phyloP scores from a whole-genome alignment of 345 rosid genomes.

The Isatis tinctoria region DNA sequence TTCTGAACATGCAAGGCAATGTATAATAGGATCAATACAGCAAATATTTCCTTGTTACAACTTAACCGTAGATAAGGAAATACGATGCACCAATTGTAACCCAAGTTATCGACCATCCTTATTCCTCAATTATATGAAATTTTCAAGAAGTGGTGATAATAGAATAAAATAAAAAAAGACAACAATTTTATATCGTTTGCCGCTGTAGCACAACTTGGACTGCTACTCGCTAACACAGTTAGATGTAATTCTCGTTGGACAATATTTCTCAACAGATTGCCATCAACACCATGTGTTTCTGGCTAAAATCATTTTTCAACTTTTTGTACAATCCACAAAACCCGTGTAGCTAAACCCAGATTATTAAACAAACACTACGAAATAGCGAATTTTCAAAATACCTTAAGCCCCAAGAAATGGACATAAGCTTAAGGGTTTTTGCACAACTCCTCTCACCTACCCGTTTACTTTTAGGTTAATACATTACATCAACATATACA shows the following conservation, averaged over 20 bases:
- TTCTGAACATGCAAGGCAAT: no score
- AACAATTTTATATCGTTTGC: background rate
- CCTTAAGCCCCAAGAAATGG: slow-evolving; percentile 21
- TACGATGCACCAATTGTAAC: background rate
- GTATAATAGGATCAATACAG: background rate
- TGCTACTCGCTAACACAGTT: background rate
- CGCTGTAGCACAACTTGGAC: background rate
- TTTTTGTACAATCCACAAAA: background rate
- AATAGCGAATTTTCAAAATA: background rate
- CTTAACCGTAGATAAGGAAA: background rate
- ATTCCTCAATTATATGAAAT: background rate
- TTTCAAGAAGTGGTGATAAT: background rate
- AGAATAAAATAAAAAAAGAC: background rate
- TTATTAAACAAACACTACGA: background rate
- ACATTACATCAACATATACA: slow-evolving; percentile 9
- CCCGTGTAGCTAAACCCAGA: slow-evolving; percentile 3
- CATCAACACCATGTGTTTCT: background rate
- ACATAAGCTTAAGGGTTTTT: slow-evolving; percentile 1
- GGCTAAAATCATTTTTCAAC: no score
- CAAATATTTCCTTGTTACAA: background rate
- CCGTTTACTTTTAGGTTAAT: slow-evolving; percentile 28
- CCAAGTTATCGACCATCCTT: background rate
- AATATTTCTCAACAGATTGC: background rate
- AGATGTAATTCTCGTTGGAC: background rate
- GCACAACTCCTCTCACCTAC: slow-evolving; percentile 54